These are phyloP conservation scores for Mrakia gelida DNA, from an alignment of 768 basidiomycete genomes.

Conservation along the genomic window DNA sequence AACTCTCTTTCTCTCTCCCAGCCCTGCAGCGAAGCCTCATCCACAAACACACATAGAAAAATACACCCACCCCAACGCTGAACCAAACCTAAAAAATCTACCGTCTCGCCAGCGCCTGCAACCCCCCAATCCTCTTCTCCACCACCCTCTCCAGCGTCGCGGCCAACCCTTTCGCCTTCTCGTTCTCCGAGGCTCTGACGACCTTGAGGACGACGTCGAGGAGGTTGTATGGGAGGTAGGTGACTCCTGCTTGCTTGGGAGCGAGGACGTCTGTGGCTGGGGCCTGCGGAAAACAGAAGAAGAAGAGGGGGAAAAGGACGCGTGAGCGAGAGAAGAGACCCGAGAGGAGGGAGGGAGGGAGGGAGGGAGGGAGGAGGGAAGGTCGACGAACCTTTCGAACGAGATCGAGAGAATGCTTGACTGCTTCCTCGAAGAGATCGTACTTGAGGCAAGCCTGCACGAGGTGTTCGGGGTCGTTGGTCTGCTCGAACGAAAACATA, in stretches of 20 bases:
- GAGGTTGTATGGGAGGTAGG: slow-evolving; percentile 27
- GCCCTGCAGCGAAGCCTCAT: too few species aligned
- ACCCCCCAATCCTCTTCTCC: not conserved
- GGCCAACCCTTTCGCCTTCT: not conserved
- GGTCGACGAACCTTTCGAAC: slow-evolving; percentile 61
- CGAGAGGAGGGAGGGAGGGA: not conserved
- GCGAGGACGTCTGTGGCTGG: slow-evolving; percentile 15
- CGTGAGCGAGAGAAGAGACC: not conserved
- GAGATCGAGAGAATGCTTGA: slow-evolving; percentile 66
- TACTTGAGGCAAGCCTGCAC: slow-evolving; percentile 72
- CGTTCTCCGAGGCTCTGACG: not conserved
- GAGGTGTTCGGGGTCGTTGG: slow-evolving; percentile 75
- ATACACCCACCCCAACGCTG: too few species aligned
- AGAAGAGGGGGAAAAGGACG: not conserved
- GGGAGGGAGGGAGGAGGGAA: not conserved
- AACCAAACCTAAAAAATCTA: not conserved
- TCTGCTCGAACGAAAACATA: slow-evolving; percentile 44
- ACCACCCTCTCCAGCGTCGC: slow-evolving; percentile 10
- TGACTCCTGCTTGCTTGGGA: not conserved
- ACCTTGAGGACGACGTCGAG: slow-evolving; percentile 23
- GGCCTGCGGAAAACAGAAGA: not conserved
- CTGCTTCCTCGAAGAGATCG: slow-evolving; percentile 70
- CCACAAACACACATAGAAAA: too few species aligned
- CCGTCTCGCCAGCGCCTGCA: not conserved
- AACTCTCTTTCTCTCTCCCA: too few species aligned